Conservation (phyloP, 345 rosid genomes). For the Firmiana major region DNA sequence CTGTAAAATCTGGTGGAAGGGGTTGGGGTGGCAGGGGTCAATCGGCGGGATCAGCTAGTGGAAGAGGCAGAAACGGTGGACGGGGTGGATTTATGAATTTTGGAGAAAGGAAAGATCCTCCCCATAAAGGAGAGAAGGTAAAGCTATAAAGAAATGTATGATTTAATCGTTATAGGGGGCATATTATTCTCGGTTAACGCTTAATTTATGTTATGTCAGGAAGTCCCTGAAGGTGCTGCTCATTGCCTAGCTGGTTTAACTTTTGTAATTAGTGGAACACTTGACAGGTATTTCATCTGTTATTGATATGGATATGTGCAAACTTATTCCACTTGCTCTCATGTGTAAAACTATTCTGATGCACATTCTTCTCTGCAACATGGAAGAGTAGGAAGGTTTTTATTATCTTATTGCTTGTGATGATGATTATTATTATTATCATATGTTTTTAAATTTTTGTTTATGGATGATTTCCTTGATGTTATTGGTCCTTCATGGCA, state of each 20-base stretch:
- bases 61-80: constrained; percentile 94
- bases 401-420: neutral
- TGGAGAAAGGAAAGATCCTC: constrained; percentile 98
- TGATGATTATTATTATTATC: neutral
- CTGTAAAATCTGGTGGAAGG: constrained; percentile 66
- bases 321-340: constrained; percentile 5
- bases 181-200: constrained; percentile 9
- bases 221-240: constrained; percentile 93
- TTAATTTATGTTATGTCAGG: constrained; percentile 49
- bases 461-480: constrained; percentile 5
- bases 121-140: constrained; percentile 99
- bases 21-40: constrained; percentile 83
- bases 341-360: neutral
- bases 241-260: constrained; percentile 85
- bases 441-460: neutral
- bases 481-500: neutral
- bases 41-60: constrained; percentile 52
- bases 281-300: constrained; percentile 70
- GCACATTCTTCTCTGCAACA: neutral
- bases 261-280: constrained; percentile 98
- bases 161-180: neutral
- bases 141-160: constrained; percentile 1
- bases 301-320: neutral
- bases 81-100: constrained; percentile 90
- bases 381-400: neutral